Percentiles rank a stretch among this genome's conserved stretches.
These are phyloP conservation scores for Daldinia childiae DNA, from an alignment of 495 filamentous ascomycete species.

Conservation along the genomic window DNA sequence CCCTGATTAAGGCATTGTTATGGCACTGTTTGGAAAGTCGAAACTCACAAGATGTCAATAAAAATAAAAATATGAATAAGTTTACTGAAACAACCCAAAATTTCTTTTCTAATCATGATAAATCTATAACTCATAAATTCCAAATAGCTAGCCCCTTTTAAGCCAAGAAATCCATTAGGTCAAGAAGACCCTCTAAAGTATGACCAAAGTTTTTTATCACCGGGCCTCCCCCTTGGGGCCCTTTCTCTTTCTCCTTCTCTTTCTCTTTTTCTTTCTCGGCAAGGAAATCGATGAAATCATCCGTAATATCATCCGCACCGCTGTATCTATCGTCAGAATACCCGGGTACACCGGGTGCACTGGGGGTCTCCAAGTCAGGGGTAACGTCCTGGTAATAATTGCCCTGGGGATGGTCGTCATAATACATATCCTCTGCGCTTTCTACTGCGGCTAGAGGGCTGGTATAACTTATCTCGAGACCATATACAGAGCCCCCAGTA, in stretches of 20 bases:
- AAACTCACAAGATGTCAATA: background rate
- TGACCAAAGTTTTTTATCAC: conserved; percentile 13
- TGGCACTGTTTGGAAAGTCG: background rate
- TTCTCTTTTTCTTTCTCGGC: too few species aligned
- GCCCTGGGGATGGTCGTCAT: background rate
- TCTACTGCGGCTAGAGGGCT: background rate
- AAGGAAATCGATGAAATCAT: conserved; percentile 24
- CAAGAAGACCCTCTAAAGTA: background rate
- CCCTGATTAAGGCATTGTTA: background rate
- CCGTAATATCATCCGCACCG: background rate
- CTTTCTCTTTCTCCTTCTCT: background rate
- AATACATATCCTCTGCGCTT: background rate
- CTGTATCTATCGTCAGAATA: background rate
- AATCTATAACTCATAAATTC: background rate
- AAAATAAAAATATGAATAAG: too few species aligned
- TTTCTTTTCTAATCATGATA: background rate
- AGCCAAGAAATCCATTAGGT: background rate
- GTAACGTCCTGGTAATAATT: background rate
- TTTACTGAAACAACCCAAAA: too few species aligned
- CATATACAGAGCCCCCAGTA: background rate
- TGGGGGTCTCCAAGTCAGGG: background rate
- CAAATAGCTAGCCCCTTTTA: background rate
- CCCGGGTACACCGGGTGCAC: background rate
- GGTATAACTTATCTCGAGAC: background rate
- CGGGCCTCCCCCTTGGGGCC: background rate